Evolutionary conservation across 352 stramenopile species (phyloP).

Genomic region (Globisporangium paroecandrum): DNA sequence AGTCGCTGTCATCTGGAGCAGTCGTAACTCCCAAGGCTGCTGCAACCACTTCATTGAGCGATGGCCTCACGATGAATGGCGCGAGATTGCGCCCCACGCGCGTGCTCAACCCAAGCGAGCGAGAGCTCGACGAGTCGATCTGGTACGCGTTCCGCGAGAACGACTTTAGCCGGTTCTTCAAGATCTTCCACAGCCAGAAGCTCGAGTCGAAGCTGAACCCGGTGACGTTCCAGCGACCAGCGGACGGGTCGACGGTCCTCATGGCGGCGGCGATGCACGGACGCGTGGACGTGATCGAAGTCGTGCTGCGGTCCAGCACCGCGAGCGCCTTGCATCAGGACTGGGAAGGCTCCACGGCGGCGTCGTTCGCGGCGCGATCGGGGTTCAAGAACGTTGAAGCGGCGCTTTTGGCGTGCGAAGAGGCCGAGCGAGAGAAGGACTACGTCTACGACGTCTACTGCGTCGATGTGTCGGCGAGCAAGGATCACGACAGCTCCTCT

Average conservation of each 20-base stretch:
- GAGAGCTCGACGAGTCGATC: conserved; percentile 73
- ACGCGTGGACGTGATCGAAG: conserved; percentile 77
- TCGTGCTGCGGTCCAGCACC: conserved; percentile 43
- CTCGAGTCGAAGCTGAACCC: conserved; percentile 42
- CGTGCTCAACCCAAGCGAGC: conserved; percentile 76
- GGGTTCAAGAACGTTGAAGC: conserved; percentile 57
- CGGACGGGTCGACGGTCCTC: conserved; percentile 66
- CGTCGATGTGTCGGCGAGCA: conserved; percentile 58
- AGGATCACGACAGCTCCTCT: conserved; percentile 20
- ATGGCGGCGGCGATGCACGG: conserved; percentile 78
- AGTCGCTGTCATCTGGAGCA: background rate
- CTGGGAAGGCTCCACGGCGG: conserved; percentile 53
- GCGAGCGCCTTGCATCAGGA: conserved; percentile 59
- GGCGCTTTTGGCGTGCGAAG: conserved; percentile 68
- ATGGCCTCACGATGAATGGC: conserved; percentile 52
- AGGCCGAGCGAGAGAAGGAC: conserved; percentile 72
- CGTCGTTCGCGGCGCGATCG: conserved; percentile 52
- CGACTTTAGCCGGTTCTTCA: conserved; percentile 79
- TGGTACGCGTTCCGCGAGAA: conserved; percentile 77
- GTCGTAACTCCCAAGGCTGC: conserved; percentile 7
- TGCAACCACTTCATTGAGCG: background rate
- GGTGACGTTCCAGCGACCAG: conserved; percentile 61
- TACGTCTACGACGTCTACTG: conserved; percentile 88
- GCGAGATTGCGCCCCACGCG: conserved; percentile 48
- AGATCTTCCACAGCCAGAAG: conserved; percentile 42